Evolutionary conservation across 176 grass and related monocot species (phyloP), one percentile per base, ranked within the genome.

Genomic region (Poa pratensis): DNA sequence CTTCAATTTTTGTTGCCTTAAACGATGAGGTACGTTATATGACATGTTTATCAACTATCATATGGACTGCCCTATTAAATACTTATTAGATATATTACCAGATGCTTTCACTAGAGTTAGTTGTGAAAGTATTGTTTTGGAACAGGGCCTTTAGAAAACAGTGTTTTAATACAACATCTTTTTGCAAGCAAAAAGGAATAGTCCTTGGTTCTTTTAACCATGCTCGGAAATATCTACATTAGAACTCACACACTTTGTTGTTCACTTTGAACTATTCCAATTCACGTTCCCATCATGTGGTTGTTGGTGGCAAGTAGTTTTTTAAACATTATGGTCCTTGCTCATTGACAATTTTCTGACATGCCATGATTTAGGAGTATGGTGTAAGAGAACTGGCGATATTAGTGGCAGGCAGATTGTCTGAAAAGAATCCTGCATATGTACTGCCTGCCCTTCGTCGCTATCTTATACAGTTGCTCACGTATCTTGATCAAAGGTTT

Each of bases 351-450:
- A 75, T 26, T 34, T 73, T 39, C 28, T 54, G 65, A 50, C 86
- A 81, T 81, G 73, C 14, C 88, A 37, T 83, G 48, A 65, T 71
- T 71, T 89, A 98, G 96, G 96, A 98, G 52, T 95, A 94, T 90
- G 86, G 85, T 65, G 91, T 98, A 26, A 90, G 96, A 83, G 96
- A 92, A 83, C 87, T 98, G 82, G 93, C 93, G 64, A 98, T 98
- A 85, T 95, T 90, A 30, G 88, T 98, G 85, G 86, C 93, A 60
- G 93, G 96, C 65, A 92, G 96, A 89, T 87, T 98, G 77, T 98
- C 96, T 84, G 96, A 98, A 90, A 98, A 94, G 75, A 98, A 98
- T 76, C 96, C 96, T 72, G 96, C 96, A 80, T 98, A 98, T 87
- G 93, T 98, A 82, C 83, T 98, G 64, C 96, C 96, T 68, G 93